Conservation (phyloP, 2,329 filamentous ascomycete genomes). For the Hypoxylon sp. region DNA sequence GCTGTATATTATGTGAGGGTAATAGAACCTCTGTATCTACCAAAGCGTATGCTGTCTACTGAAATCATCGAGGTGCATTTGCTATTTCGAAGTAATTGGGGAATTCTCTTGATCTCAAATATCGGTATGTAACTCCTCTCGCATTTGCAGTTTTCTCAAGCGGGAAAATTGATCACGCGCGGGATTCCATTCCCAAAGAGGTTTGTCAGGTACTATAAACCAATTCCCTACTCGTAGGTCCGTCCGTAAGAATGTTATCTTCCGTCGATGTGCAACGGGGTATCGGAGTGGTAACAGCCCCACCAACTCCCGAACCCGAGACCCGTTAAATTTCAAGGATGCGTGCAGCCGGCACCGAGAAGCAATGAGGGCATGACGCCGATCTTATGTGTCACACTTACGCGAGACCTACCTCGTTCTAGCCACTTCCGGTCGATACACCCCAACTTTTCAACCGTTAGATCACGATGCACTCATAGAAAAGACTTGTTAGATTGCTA, state of each 20-base stretch:
- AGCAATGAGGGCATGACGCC: slow-evolving; percentile 13
- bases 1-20: slow-evolving; percentile 34
- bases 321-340: not conserved
- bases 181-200: no score
- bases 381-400: slow-evolving; percentile 9
- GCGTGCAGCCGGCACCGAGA: not conserved
- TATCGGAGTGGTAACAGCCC: not conserved
- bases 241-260: not conserved
- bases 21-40: slow-evolving; percentile 21
- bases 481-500: not conserved
- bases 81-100: not conserved
- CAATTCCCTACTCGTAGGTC: not conserved
- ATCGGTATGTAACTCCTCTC: not conserved
- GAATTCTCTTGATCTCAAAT: not conserved
- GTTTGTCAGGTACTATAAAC: no score
- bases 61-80: not conserved
- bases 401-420: slow-evolving; percentile 1
- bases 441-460: not conserved
- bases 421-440: slow-evolving; percentile 5
- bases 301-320: not conserved
- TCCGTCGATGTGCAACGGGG: not conserved
- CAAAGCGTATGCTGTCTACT: slow-evolving; percentile 3
- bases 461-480: slow-evolving; percentile 13
- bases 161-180: not conserved
- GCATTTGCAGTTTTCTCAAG: not conserved